Base-by-base conservation (phyloP, 768 basidiomycete genomes). In the Pisolithus sp. region DNA sequence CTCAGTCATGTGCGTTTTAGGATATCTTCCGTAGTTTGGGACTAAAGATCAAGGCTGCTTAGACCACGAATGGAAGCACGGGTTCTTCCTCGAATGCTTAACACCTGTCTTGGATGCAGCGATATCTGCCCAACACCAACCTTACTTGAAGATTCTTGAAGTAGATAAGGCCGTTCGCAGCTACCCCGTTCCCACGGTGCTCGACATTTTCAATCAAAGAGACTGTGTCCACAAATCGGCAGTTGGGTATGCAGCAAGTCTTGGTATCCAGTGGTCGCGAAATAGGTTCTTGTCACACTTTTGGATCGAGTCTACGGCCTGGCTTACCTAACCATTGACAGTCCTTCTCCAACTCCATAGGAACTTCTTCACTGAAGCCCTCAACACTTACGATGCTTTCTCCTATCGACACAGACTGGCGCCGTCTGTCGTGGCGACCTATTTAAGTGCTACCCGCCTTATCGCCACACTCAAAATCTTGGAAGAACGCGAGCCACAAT, bases 31-130 rank as follows among this genome's bases (percentile, higher is more conserved):
- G 49, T 15, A 57, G 51, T 34, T 34, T 34, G 15, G 34, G 30
- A 15, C 31, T 53, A 37, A 42, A 49, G 20, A 48, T 63, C 30
- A 56, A 53, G 45, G 59, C 46, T 50, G 40, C 37, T 24, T 59
- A 85, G 84, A 85, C 64, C 83, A 85, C 52, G 76, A 81, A 61
- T 87, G 85, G 85, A 85, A 85, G 59, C 79, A 82, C 57, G 67
- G 71, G 1, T 86, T 87, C 68, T 82, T 83, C 61, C 71, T 76
- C 26, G 60, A 80, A 30, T 85, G 84, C 64, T 71, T 85, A 53
- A 75, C 78, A 8, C 84, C 84, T 2, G 77, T 85, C 45, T 67
- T 85, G 36, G 79, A 83, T 57, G 71, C 76, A 7, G 78, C 80
- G 57, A 76, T 79, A 43, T 71, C 77, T 23, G 75, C 79, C 5